Base-by-base conservation (phyloP, 2,329 filamentous ascomycete species). In the Talaromyces islandicus region DNA sequence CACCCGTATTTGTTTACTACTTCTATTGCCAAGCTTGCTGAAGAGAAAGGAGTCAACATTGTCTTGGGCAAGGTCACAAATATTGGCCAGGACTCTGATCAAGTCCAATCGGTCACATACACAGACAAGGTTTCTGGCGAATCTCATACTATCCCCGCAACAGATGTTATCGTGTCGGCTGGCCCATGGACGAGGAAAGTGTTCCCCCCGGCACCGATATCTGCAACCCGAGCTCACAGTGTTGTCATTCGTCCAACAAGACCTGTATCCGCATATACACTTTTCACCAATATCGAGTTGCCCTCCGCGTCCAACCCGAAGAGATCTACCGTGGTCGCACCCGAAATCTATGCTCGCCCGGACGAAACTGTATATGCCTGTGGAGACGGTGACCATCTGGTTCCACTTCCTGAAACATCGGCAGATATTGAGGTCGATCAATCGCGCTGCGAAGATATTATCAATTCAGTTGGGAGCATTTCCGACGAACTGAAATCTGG, bases 351-450 rank as follows among this genome's bases (percentile, higher is more conserved):
- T 72, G 90, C 94, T 0, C 84, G 94, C 4, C 92, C 92, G 0
- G 89, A 91, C 71, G 85, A 89, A 59, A 92, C 96, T 71, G 88
- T 96, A 11, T 99, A 99, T 73, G 92, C 91, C 0, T 99, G 94
- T 71, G 94, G 92, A 51, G 92, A 97, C 69, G 91, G 91, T 24
- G 94, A 99, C 71, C 83, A 83, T 1, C 73, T 81, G 3, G 82
- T 91, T 0, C 88, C 91, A 0, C 81, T 99, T 1, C 94, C 94
- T 0, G 79, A 85, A 2, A 88, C 88, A 0, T 87, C 89, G 3
- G 89, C 90, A 64, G 81, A 87, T 7, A 93, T 97, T 1, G 76
- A 88, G 67, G 85, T 88, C 61, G 92, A 97, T 70, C 82, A 86
- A 61, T 75, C 78, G 7, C 85, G 91, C 61, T 97, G 92, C 75